These are phyloP conservation scores for Aurinia saxatilis DNA, from an alignment of 345 rosid species.

Conservation along the genomic window DNA sequence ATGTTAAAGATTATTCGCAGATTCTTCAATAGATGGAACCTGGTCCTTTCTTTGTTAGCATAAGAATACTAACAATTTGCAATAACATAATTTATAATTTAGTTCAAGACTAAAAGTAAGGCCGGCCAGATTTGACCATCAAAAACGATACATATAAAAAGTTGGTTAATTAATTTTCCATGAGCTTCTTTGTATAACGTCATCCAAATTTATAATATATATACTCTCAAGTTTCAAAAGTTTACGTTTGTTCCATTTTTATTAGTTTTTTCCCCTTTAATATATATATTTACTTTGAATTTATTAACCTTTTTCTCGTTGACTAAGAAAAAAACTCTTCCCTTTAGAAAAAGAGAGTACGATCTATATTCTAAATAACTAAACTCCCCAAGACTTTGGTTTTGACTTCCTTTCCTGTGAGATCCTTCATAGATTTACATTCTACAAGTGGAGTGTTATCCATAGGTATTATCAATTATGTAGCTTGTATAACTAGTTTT, in stretches of 20 bases:
- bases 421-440: not conserved
- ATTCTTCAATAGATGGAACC: slow-evolving; percentile 8
- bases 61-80: slow-evolving; percentile 14
- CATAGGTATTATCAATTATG: not conserved
- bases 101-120: not conserved
- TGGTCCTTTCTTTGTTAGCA: not conserved
- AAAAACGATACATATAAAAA: slow-evolving; percentile 10
- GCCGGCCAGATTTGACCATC: slow-evolving; percentile 23
- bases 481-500: not conserved
- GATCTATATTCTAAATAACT: not conserved
- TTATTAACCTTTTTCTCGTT: slow-evolving; percentile 5
- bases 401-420: slow-evolving; percentile 10
- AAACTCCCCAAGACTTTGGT: not conserved
- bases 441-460: not conserved
- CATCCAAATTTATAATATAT: slow-evolving; percentile 19
- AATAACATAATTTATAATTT: not conserved
- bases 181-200: slow-evolving; percentile 23
- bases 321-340: not conserved
- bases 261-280: not conserved
- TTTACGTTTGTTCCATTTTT: slow-evolving; percentile 23
- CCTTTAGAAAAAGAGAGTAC: not conserved
- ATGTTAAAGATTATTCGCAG: slow-evolving; percentile 4
- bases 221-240: slow-evolving; percentile 10
- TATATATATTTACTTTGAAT: slow-evolving; percentile 1
- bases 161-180: not conserved